Evolutionary conservation across 176 grass and related monocot genomes (phyloP).

Genomic region (Coix lacrymajobi): DNA sequence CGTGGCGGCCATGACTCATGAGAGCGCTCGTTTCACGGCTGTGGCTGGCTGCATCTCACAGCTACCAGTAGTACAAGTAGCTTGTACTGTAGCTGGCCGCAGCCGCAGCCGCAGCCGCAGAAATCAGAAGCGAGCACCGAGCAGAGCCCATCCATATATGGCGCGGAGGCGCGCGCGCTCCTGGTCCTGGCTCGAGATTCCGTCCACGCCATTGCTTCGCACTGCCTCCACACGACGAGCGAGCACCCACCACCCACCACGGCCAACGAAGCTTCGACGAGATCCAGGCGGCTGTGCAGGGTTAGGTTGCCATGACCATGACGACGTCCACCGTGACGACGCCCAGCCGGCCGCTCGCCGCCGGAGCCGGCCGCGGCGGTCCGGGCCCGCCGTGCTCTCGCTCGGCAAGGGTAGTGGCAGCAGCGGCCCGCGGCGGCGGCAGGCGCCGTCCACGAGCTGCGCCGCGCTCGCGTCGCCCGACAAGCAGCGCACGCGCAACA

Average conservation of each 20-base stretch:
- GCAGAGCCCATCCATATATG: background rate
- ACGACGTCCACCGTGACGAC: slow-evolving; percentile 46
- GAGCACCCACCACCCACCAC: background rate
- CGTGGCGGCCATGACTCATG: slow-evolving; percentile 21
- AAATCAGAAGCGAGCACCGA: no score
- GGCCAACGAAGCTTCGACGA: background rate
- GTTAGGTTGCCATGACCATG: background rate
- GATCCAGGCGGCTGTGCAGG: background rate
- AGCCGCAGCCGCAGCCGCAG: background rate
- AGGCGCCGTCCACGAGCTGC: slow-evolving; percentile 38
- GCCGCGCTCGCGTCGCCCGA: slow-evolving; percentile 46
- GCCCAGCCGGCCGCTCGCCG: slow-evolving; percentile 42
- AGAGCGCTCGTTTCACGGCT: no score
- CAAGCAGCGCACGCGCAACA: background rate
- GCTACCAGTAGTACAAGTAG: no score
- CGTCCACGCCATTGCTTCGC: background rate
- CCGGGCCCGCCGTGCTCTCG: slow-evolving; percentile 20
- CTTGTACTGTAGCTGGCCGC: background rate
- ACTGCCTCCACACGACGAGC: background rate
- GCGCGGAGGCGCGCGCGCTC: background rate
- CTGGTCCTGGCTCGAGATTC: background rate
- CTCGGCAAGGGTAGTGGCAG: background rate
- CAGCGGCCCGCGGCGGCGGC: background rate
- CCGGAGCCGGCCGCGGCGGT: slow-evolving; percentile 31
- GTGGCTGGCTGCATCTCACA: background rate